These are phyloP conservation scores for Balamuthia mandrillaris DNA, from an alignment of 208 protist species.

Conservation along the genomic window DNA sequence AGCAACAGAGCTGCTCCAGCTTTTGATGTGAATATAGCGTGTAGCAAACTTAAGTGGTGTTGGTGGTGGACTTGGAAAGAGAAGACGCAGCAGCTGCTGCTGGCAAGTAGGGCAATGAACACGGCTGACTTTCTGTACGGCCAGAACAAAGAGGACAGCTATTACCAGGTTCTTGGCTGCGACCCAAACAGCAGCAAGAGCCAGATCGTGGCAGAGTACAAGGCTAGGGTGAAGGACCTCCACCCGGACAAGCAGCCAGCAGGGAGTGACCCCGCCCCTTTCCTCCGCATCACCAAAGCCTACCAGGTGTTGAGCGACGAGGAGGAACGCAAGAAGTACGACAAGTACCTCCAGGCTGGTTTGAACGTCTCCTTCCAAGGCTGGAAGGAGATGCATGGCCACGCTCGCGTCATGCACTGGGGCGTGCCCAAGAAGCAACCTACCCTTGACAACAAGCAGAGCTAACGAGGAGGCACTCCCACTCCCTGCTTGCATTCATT, in stretches of 20 bases:
- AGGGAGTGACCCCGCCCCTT: neutral
- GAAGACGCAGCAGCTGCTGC: too few species aligned
- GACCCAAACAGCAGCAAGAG: neutral
- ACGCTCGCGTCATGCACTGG: constrained; percentile 22
- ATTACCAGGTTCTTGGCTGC: neutral
- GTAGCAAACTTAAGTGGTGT: too few species aligned
- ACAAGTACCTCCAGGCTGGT: neutral
- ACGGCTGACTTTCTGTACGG: too few species aligned
- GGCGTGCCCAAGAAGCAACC: constrained; percentile 18
- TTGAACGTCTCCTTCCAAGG: neutral
- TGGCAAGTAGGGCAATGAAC: too few species aligned
- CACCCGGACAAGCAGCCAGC: neutral
- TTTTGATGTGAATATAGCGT: too few species aligned
- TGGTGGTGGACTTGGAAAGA: too few species aligned
- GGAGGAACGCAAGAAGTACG: neutral
- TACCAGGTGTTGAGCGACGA: constrained; percentile 17
- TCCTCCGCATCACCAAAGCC: neutral
- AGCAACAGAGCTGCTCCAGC: too few species aligned
- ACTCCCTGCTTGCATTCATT: too few species aligned
- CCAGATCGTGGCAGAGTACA: constrained; percentile 17
- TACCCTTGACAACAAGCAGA: neutral
- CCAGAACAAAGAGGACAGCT: neutral
- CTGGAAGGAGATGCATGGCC: neutral
- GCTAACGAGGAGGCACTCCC: neutral
- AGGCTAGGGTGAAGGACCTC: neutral